Conservation (phyloP, 2,329 filamentous ascomycete genomes). For the Stachybotrys echinatus region DNA sequence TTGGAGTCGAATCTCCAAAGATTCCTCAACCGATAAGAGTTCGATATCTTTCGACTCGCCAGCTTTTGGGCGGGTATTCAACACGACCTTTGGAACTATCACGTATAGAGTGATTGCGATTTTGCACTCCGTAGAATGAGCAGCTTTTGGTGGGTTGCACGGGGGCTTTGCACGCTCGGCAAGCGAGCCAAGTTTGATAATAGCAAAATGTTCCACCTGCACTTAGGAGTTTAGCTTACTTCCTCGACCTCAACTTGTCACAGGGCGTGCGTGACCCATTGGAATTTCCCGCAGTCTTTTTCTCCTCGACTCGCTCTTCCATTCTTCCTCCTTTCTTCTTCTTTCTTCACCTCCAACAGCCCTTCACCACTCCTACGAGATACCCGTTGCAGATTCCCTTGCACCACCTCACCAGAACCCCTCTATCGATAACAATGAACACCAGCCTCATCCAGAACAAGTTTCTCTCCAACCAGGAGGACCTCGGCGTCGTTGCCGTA, state of each 20-base stretch:
- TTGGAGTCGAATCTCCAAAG: too few species aligned
- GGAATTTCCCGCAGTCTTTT: background rate
- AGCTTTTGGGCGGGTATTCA: too few species aligned
- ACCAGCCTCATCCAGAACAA: slow-evolving; percentile 55
- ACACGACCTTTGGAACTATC: too few species aligned
- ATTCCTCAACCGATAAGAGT: too few species aligned
- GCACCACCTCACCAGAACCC: background rate
- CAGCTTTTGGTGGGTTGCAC: background rate
- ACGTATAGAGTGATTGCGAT: too few species aligned
- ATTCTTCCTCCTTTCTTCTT: background rate
- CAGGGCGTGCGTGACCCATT: background rate
- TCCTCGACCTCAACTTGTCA: background rate
- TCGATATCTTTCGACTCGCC: too few species aligned
- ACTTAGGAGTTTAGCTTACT: background rate
- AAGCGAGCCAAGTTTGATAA: too few species aligned
- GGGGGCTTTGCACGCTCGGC: background rate
- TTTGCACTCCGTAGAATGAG: too few species aligned
- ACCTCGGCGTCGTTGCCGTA: slow-evolving; percentile 89
- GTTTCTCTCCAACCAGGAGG: slow-evolving; percentile 73
- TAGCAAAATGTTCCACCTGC: background rate
- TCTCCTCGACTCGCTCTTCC: background rate
- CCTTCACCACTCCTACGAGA: background rate
- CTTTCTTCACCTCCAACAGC: background rate
- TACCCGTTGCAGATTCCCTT: background rate
- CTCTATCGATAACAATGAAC: slow-evolving; percentile 32